Base-by-base conservation (phyloP, 352 stramenopile genomes). In the Blastocystis sp. region DNA sequence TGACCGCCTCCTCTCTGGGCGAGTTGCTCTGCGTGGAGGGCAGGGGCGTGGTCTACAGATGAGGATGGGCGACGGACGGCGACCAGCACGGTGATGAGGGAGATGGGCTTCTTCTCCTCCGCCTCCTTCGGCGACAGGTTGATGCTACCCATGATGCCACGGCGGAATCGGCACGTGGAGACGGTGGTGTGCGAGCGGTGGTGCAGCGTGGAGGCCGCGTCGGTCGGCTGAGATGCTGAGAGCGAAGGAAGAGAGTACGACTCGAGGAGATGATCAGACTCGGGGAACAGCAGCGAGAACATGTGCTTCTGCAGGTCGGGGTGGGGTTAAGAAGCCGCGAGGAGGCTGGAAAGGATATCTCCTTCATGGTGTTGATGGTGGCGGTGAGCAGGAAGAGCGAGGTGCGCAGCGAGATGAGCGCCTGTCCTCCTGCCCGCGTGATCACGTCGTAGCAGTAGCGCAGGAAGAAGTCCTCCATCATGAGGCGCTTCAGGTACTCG, bases 371-470 rank as follows among this genome's bases (percentile, higher is more conserved):
- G 43, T 76, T 76, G 24, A 76, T 9, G 14, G 52, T 38, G 43
- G 24, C 19, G 43, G 24, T 76, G 34, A 76, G 43, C 11, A 76
- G 65, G n/a, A 76, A 76, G 9, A 76, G n/a, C 38, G 65, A 76
- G 9, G 2, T 76, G 9, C 65, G 34, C 9, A 76, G 43, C 65
- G 43, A 38, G 52, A 76, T 76, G 14, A 57, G 9, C 34, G 17
- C 24, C 65, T 76, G n/a, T 9, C 9, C 54, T 21, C 19, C 54
- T 21, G 10, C 54, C 54, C 54, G 10, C 24, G 43, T 14, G 52
- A 76, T 76, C 10, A 76, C 65, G 14, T 76, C 34, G 65, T 59
- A 76, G 43, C 65, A 76, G 65, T 76, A 76, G 10, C 34, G 17
- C n/a, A 52, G 11, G 34, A 76, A 76, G 38, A 76, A 76, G 14